Percentiles rank a stretch among this genome's conserved stretches.
Evolutionary conservation across 2,329 filamentous ascomycete genomes (phyloP).

Genomic region (Colletotrichum cordylinicola): DNA sequence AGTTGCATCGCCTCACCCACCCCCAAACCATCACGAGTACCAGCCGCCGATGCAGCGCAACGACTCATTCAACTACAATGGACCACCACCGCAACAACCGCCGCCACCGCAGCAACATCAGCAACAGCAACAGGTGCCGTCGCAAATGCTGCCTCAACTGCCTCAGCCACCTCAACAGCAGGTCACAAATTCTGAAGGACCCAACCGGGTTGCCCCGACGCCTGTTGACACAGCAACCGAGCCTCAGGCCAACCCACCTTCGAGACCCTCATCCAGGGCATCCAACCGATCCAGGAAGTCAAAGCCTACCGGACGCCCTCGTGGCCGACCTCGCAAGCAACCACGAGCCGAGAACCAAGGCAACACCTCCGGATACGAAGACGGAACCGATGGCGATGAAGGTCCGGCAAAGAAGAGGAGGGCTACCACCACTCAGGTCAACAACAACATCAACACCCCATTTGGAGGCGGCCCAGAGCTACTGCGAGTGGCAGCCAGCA

Average conservation of each 20-base stretch:
- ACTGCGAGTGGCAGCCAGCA: conserved; percentile 88
- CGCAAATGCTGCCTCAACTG: conserved; percentile 21
- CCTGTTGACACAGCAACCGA: conserved; percentile 31
- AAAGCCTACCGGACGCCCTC: conserved; percentile 58
- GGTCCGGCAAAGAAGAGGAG: conserved; percentile 70
- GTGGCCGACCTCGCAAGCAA: conserved; percentile 62
- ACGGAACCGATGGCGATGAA: conserved; percentile 66
- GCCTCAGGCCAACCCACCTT: conserved; percentile 45
- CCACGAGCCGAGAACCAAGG: conserved; percentile 53
- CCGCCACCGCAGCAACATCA: neutral
- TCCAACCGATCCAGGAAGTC: conserved; percentile 50
- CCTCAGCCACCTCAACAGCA: neutral
- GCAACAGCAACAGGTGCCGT: neutral
- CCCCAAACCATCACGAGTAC: conserved; percentile 18
- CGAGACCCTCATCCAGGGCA: conserved; percentile 65
- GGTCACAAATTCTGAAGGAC: conserved; percentile 29
- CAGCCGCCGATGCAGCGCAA: conserved; percentile 1
- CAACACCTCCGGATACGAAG: conserved; percentile 78
- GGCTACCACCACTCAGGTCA: conserved; percentile 76
- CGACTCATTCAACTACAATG: conserved; percentile 12
- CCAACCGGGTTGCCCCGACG: conserved; percentile 40
- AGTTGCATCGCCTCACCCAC: conserved; percentile 39
- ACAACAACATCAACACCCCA: conserved; percentile 73
- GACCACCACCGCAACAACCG: neutral
- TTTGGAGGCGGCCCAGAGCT: conserved; percentile 81